These are phyloP conservation scores for Coniferiporia weirii DNA, from an alignment of 1,284 basidiomycete genomes.

Conservation along the genomic window DNA sequence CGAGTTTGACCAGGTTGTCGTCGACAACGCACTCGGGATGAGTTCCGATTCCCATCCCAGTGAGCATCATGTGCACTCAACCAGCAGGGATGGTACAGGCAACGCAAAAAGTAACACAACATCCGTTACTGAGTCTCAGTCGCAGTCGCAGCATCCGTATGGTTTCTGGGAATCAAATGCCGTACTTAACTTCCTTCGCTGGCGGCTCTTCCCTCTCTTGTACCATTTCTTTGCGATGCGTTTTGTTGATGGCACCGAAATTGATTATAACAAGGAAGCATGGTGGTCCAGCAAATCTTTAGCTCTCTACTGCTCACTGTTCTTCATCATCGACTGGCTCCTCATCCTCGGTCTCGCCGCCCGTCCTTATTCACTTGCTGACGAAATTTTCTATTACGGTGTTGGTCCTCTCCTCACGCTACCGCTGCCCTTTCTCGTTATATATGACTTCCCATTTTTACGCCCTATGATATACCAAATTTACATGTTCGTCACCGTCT, in stretches of 20 bases:
- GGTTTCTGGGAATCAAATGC: constrained; percentile 28
- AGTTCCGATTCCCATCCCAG: constrained; percentile 1
- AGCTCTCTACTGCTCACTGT: constrained; percentile 59
- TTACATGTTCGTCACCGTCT: constrained; percentile 28
- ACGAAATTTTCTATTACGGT: constrained; percentile 60
- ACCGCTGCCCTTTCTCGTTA: constrained; percentile 33
- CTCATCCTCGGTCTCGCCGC: constrained; percentile 50
- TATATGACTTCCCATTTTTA: constrained; percentile 31
- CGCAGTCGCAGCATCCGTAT: constrained; percentile 16
- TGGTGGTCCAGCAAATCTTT: constrained; percentile 34
- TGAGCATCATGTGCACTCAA: constrained; percentile 51
- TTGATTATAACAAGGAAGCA: constrained; percentile 49
- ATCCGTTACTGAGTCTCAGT: constrained; percentile 22
- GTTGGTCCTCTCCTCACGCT: constrained; percentile 26
- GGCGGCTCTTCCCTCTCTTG: constrained; percentile 36
- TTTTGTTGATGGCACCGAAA: constrained; percentile 48
- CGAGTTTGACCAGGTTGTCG: constrained; percentile 61
- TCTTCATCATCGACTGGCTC: constrained; percentile 68
- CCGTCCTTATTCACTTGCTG: constrained; percentile 41
- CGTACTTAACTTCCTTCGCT: constrained; percentile 33
- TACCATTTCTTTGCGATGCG: constrained; percentile 48
- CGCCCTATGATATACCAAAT: constrained; percentile 30
- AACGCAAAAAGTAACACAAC: constrained; percentile 32
- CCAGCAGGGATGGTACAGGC: constrained; percentile 37
- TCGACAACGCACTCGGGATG: constrained; percentile 37